Base-by-base conservation (phyloP, 2,329 filamentous ascomycete species). In the Diaporthe sp. region DNA sequence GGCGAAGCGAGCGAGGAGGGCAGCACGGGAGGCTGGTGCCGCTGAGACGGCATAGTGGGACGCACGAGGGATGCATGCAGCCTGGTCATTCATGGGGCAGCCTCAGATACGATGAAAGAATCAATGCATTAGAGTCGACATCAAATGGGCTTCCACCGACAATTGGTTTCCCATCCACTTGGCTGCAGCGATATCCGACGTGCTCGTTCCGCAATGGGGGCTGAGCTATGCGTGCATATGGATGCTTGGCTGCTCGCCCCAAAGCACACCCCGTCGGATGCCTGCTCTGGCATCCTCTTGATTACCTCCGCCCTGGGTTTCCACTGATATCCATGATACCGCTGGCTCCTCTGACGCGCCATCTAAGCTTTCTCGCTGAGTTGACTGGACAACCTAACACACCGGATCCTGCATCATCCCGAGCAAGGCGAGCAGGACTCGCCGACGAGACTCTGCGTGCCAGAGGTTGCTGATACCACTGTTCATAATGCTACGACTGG, bases 1-100 rank as follows among this genome's bases (percentile, higher is more conserved):
- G 75, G 96, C 98, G 88, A 98, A 98, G 92, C 90, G 97, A 83
- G 92, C 92, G 84, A 89, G 95, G 85, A 92, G 93, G 83, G 93
- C 92, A 76, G 90, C 92, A 83, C 87, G 91, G 75, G 91, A 94
- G 82, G 90, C 84, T n/a, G 83, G 85, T 82, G 74, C 78, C n/a
- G 85, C 84, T 44, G 80, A 83, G 81, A 57, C 59, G 61, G 65
- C 61, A 65, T 76, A 57, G 61, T 22, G 25, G 55, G 46, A n/a
- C 28, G 28, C 25, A 39, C 22, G 37, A 17, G 44, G 46, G 25
- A 28, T 57, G 65, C 22, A 62, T 25, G 28, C 13, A 25, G 46
- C 46, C 22, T 53, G n/a, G 65, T 44, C 71, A 57, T 34, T 8
- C 59, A 55, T 44, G 25, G 55, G n/a, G 19, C 55, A 59, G 31